These are phyloP conservation scores for Selaginella moellendorffii DNA, from an alignment of 75 land plant genomes.

Conservation along the genomic window DNA sequence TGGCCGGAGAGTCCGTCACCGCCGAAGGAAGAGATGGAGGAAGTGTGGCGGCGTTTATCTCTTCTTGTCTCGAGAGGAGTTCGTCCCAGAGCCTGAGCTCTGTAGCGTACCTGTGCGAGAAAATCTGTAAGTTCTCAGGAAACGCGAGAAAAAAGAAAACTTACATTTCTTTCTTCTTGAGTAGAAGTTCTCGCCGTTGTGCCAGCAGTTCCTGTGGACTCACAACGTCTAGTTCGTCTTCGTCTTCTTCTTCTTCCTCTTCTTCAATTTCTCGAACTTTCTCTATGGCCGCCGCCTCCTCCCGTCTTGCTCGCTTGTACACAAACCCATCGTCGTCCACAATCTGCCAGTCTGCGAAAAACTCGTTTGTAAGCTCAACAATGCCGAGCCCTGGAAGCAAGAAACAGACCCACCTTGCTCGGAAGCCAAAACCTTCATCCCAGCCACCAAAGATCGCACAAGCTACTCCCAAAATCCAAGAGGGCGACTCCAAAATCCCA, in stretches of 20 bases:
- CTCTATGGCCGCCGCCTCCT: background rate
- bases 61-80: background rate
- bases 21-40: background rate
- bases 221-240: too few relatives aligned
- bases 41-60: background rate
- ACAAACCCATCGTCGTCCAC: background rate
- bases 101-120: background rate
- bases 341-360: background rate
- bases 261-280: background rate
- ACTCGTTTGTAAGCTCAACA: too few relatives aligned
- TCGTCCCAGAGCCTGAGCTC: background rate
- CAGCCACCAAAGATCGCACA: too few relatives aligned
- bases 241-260: background rate
- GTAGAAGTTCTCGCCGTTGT: background rate
- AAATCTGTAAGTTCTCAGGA: background rate
- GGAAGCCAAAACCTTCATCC: too few relatives aligned
- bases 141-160: background rate
- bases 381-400: too few relatives aligned
- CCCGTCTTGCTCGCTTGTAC: background rate
- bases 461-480: too few relatives aligned
- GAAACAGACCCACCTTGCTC: too few relatives aligned
- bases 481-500: too few relatives aligned
- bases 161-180: background rate
- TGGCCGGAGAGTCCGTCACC: background rate
- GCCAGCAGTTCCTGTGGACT: background rate